Base-by-base conservation (phyloP, 1,139 yeast genomes). In the Suhomyces ambrosiae region DNA sequence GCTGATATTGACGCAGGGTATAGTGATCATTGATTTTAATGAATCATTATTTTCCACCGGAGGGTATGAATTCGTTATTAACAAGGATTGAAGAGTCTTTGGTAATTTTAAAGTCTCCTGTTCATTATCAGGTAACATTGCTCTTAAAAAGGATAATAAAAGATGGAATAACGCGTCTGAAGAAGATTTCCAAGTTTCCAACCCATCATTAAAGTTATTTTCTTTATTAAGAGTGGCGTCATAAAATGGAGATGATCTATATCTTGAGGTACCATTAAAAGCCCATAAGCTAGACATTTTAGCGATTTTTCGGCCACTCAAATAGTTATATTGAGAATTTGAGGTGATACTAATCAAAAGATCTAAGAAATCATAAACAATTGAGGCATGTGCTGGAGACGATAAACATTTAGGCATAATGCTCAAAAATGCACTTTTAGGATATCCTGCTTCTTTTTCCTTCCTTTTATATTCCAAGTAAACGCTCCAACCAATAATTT, bases 241-340 rank as follows among this genome's bases (percentile, higher is more conserved):
- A 46, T 58, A 69, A 39, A 69, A 69, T 7, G 72, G 66, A 5
- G 68, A 61, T 23, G 49, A 41, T 22, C 45, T 34, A 26, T 37
- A 32, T 15, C 48, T 41, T 6, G 68, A 60, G 52, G 44, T 39
- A 14, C 50, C 43, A 45, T 78, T 79, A 53, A 89, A 89, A 0
- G 96, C 97, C 96, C 96, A 89, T 24, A 87, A 65, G 15, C 92
- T 90, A 23, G 94, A 84, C 80, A 89, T 75, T 50, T 86, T 81
- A 12, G 94, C 76, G 14, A 89, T 73, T 54, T 87, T 88, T 32
- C 90, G 71, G 1, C 95, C 95, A 51, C 86, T 79, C 64, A 89
- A 65, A 50, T 83, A 82, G 54, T 88, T 88, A 36, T 81, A 79
- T 48, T 82, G 84, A 3, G 95, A 81, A 59, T 87, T 85, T n/a